Conservation (phyloP, 2,329 filamentous ascomycete genomes). For the Penicillium decumbens region DNA sequence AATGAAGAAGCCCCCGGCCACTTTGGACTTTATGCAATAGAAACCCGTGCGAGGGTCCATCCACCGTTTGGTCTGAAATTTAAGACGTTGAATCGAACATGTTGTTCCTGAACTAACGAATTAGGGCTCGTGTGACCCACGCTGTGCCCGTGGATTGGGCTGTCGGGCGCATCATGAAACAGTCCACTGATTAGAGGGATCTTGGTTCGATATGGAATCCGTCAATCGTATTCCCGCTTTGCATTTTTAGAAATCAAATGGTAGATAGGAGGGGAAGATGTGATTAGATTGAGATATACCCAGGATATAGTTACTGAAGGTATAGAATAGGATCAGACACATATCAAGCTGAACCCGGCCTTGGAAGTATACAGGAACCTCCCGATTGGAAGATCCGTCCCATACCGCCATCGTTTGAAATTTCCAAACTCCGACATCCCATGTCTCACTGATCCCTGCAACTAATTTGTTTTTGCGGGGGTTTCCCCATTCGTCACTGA, state of each 20-base stretch:
- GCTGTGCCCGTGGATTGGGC: constrained; percentile 15
- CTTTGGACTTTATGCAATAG: background rate
- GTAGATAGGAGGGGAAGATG: background rate
- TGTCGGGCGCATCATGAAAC: constrained; percentile 20
- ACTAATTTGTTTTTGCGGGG: background rate
- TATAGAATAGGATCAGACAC: too few species aligned
- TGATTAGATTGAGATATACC: background rate
- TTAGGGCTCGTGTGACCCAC: constrained; percentile 18
- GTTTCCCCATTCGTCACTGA: background rate
- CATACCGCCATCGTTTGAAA: background rate
- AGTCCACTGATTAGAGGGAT: background rate
- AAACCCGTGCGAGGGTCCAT: constrained; percentile 5
- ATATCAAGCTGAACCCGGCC: too few species aligned
- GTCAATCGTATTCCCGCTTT: background rate
- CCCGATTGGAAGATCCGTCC: too few species aligned
- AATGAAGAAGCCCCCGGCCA: constrained; percentile 4
- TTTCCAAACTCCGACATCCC: background rate
- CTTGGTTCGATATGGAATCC: constrained; percentile 1
- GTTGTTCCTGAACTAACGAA: constrained; percentile 9
- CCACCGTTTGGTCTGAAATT: constrained; percentile 8
- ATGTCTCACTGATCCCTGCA: background rate
- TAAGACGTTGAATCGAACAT: constrained; percentile 10
- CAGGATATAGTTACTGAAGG: background rate
- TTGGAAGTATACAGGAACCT: too few species aligned
- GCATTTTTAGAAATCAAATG: background rate